These are phyloP conservation scores for Starmerella cellae DNA, from an alignment of 805 yeast genomes.

Conservation along the genomic window DNA sequence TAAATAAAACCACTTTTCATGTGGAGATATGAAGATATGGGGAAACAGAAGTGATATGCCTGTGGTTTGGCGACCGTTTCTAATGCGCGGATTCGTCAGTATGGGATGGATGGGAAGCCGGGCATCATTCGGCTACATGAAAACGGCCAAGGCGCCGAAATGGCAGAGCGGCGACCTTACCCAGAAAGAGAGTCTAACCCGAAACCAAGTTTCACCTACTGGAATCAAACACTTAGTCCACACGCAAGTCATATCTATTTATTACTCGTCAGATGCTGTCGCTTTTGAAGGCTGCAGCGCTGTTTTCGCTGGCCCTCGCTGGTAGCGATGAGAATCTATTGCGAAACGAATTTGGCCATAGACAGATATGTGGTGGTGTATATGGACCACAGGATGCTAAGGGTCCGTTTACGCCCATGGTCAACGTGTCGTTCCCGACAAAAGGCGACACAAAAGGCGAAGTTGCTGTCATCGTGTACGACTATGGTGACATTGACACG, in stretches of 20 bases:
- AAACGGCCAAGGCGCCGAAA: no score
- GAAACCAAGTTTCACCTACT: no score
- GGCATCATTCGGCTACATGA: no score
- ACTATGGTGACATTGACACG: constrained; percentile 59
- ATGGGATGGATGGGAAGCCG: no score
- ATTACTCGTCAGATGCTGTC: background rate
- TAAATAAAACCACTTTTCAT: no score
- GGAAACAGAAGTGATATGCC: no score
- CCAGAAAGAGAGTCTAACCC: no score
- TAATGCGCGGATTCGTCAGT: no score
- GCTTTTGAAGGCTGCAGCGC: background rate
- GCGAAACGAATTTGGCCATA: constrained; percentile 35
- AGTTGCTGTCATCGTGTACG: constrained; percentile 64
- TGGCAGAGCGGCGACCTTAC: no score
- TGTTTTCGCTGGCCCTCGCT: background rate
- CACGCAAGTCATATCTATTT: constrained; percentile 2
- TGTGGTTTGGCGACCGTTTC: no score
- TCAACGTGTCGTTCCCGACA: constrained; percentile 16
- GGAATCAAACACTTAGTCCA: no score
- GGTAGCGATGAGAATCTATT: constrained; percentile 3
- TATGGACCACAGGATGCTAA: constrained; percentile 79
- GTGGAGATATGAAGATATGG: no score
- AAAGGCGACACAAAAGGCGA: constrained; percentile 12
- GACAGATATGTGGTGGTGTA: constrained; percentile 80
- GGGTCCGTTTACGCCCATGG: constrained; percentile 33